Base-by-base conservation (phyloP, 1,284 basidiomycete species). In the Ustilago lituana region DNA sequence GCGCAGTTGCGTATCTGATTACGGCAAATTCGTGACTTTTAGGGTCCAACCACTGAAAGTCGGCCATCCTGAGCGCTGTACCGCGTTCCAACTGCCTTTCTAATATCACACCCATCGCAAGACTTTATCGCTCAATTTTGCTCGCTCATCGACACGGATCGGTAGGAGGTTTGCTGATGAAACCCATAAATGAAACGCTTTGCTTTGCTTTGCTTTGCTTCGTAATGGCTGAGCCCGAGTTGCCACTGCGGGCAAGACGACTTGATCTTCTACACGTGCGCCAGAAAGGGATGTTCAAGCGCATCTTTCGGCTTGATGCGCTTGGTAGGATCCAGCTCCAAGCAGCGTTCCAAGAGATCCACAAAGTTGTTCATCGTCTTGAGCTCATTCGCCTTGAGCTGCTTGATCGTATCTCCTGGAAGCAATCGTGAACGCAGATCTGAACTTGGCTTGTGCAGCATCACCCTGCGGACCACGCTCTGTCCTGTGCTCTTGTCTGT, bases 331-430 rank as follows among this genome's bases (percentile, higher is more conserved):
- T 98, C 96, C n/a, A 98, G 86, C 38, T 89, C 86, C 32, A 98
- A 85, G 81, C 93, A 96, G 81, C 91, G 94, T 76, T 97, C 93
- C 53, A 99, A 83, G 46, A 98, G 83, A 80, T 98, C 95, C 39
- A 96, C 87, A 79, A 99, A 96, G 12, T 88, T 87, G 43, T 87
- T 83, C n/a, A 96, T 78, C 72, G 92, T 82, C 83, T 92, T 93
- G 73, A 87, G 87, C 83, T 99, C 95, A 50, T 94, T 93, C 67
- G 93, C 92, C 73, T 89, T 90, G 83, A 94, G 85, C 83, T 91
- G 91, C 56, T 85, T 83, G 37, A 85, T 83, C 24, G 88, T 87
- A 4, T 89, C 88, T 0, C 89, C 86, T 0, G 94, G 92, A 85
- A 97, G 88, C 31, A 99, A 84, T 27, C 94, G 86, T 5, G 90